A percentile compares a stretch with the other conserved stretches of the same genome.
These are phyloP conservation scores for Trichoderma breve DNA, from an alignment of 2,329 filamentous ascomycete species.

Conservation along the genomic window DNA sequence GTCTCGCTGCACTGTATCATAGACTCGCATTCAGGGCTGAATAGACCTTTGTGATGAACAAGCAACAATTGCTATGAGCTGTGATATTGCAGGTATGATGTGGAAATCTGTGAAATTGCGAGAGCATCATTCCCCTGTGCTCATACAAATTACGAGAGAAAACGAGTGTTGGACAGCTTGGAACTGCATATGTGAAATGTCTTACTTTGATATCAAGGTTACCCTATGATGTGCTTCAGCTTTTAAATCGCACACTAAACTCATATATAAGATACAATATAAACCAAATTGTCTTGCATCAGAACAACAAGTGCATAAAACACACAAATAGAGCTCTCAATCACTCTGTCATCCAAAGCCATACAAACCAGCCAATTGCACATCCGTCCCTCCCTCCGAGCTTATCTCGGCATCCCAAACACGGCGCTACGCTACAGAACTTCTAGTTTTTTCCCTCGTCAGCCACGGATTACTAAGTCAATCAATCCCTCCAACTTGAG, in stretches of 20 bases:
- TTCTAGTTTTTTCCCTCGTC: neutral
- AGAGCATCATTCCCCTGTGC: neutral
- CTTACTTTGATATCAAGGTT: neutral
- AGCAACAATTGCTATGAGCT: neutral
- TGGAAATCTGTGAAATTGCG: neutral
- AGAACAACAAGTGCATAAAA: neutral
- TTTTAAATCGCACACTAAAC: neutral
- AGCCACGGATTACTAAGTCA: slow-evolving; percentile 12
- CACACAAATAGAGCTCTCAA: neutral
- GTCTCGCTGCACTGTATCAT: slow-evolving; percentile 39
- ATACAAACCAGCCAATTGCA: neutral
- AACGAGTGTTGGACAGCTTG: neutral
- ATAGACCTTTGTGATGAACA: slow-evolving; percentile 32
- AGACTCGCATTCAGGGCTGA: slow-evolving; percentile 37
- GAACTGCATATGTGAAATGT: neutral
- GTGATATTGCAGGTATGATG: neutral
- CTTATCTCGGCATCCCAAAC: neutral
- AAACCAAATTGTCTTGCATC: neutral
- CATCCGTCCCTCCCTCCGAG: neutral
- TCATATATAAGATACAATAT: neutral
- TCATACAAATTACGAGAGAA: neutral
- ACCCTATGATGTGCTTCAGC: neutral
- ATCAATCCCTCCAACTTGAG: neutral
- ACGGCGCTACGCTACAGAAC: neutral
- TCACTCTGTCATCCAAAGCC: neutral